phyloP scores from a whole-genome alignment of 2,329 filamentous ascomycete species.

The Podosphaera xanthii region DNA sequence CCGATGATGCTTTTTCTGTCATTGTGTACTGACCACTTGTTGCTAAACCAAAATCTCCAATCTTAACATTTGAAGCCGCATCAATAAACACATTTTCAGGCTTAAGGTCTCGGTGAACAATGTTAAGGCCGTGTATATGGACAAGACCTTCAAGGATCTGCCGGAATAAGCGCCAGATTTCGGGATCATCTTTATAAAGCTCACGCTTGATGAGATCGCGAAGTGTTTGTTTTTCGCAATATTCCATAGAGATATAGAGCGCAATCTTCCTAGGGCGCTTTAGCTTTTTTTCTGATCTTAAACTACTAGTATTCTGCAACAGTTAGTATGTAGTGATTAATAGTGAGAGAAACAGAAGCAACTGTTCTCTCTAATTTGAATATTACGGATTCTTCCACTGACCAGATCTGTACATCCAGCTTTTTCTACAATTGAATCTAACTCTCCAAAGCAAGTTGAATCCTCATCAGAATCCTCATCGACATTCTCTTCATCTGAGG shows the following conservation, averaged over 20 bases:
- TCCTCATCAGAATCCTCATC: constrained; percentile 22
- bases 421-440: constrained; percentile 9
- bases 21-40: constrained; percentile 61
- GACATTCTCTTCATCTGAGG: constrained; percentile 23
- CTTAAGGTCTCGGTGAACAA: constrained; percentile 90
- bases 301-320: constrained; percentile 9
- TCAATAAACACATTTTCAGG: constrained; percentile 97
- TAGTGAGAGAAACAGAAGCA: neutral
- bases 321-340: neutral
- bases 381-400: neutral
- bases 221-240: constrained; percentile 73
- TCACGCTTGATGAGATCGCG: constrained; percentile 65
- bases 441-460: constrained; percentile 23
- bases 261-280: constrained; percentile 42
- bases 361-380: neutral
- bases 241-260: constrained; percentile 97
- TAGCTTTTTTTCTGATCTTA: constrained; percentile 15
- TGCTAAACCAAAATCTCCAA: constrained; percentile 88
- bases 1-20: constrained; percentile 24
- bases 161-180: constrained; percentile 75
- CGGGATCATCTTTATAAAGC: constrained; percentile 48
- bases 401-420: constrained; percentile 8
- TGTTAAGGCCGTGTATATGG: constrained; percentile 74
- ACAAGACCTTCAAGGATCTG: constrained; percentile 76
- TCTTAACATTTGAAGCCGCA: constrained; percentile 69